Evolutionary conservation across 768 basidiomycete genomes (phyloP), one percentile per base, ranked within the genome.

Genomic region (Nidularia sp.): DNA sequence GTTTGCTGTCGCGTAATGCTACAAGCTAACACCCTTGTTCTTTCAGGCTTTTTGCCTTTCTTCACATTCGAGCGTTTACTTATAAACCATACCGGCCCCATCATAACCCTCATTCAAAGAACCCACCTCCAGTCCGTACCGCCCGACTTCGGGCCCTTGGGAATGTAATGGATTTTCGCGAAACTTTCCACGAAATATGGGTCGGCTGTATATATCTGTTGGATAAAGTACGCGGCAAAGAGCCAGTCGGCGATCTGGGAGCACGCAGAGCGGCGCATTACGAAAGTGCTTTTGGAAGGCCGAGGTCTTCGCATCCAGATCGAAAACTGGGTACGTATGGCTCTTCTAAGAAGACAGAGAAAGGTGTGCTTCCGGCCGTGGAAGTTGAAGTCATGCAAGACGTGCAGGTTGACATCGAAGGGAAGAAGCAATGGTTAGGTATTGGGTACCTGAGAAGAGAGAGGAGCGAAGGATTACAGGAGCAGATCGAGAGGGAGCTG

Each of bases 61-160:
- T 90, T 4, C 89, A 92, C 65, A 72, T 92, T 63, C 72, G 74
- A 45, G 86, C 87, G 4, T 92, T 89, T 67, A 77, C 80, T 10
- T 90, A 89, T 66, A 79, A 77, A 57, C 77, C 79, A 1, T 90
- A 90, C 64, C 66, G 67, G 15, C 70, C 67, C 13, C 62, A 59
- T 32, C 60, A 66, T 52, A 52, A 57, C 39, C 58, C 65, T 5
- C 57, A 63, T 22, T 67, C 69, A 6, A 65, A 67, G 29, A 61
- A 57, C 3, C 51, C 66, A 0, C 62, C 62, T 45, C 68, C 71
- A 4, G 53, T 63, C 34, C 67, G 66, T 22, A 87, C 84, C 5
- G 70, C 80, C n/a, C 79, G 80, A 29, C 66, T 79, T 59, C 75
- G 72, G 15, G 78, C 87, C 3, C 73, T 89, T 15, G 69, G 71